A percentile compares a stretch with the other conserved stretches of the same genome.
Conservation (phyloP, 129 eudicot genomes). For the Centrapalus pauciflorus region DNA sequence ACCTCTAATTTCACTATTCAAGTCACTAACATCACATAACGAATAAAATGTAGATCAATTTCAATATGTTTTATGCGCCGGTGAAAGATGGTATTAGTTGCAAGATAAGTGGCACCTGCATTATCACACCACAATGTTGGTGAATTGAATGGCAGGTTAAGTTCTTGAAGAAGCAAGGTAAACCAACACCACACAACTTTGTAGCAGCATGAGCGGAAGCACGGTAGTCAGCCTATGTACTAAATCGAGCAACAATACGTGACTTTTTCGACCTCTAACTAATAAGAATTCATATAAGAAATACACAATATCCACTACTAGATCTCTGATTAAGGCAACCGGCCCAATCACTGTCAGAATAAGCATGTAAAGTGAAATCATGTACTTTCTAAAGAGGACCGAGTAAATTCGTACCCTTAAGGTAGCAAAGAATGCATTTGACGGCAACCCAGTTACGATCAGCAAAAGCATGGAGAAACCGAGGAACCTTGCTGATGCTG, state of each 20-base stretch:
- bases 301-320: not conserved
- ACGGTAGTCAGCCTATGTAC: not conserved
- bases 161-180: no score
- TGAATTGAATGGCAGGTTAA: no score
- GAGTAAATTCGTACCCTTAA: no score
- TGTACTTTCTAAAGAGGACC: no score
- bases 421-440: no score
- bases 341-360: not conserved
- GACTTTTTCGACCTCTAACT: not conserved
- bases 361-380: not conserved
- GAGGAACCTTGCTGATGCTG: no score
- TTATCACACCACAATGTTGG: no score
- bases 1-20: no score
- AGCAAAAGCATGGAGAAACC: no score
- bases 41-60: not conserved
- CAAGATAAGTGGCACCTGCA: no score
- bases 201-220: not conserved
- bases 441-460: no score
- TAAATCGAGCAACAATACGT: not conserved
- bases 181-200: not conserved
- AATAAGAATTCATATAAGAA: not conserved
- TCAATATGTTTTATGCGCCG: not conserved
- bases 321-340: not conserved
- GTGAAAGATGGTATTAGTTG: not conserved
- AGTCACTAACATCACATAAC: not conserved